Percentiles rank a stretch among this genome's conserved stretches.
phyloP scores from a whole-genome alignment of 2,329 filamentous ascomycete species.

The Fusarium mundagurra region DNA sequence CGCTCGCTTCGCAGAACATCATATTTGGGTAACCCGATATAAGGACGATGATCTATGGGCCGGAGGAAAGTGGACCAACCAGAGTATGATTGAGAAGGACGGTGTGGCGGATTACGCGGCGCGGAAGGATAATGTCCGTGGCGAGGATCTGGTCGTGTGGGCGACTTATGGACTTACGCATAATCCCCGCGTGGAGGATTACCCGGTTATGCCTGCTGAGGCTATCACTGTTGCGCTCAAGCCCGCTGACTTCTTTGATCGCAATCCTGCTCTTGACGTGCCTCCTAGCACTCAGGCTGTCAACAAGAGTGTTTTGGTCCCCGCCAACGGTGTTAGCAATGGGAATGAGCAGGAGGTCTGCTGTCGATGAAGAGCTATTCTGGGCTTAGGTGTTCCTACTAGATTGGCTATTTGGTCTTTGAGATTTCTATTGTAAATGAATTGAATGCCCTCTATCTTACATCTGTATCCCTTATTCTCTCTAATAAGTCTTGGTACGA shows the following conservation, averaged over 20 bases:
- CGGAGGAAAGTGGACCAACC: conserved; percentile 52
- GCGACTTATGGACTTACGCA: conserved; percentile 71
- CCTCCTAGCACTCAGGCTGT: conserved; percentile 34
- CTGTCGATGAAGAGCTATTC: not conserved
- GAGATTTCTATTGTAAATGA: not conserved
- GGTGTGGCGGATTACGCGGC: conserved; percentile 53
- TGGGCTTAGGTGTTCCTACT: fast-evolving
- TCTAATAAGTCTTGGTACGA: not conserved
- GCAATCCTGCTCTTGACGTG: conserved; percentile 59
- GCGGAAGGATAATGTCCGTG: conserved; percentile 56
- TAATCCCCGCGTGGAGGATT: conserved; percentile 72
- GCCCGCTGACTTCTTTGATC: conserved; percentile 59
- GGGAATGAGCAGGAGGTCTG: not conserved
- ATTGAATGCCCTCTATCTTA: no score
- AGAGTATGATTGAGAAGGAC: conserved; percentile 50
- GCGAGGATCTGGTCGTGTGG: conserved; percentile 67
- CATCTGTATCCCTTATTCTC: not conserved
- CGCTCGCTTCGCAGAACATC: conserved; percentile 54
- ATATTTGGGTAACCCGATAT: conserved; percentile 57
- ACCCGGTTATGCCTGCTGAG: conserved; percentile 72
- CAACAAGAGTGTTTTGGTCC: not conserved
- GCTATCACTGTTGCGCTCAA: conserved; percentile 56
- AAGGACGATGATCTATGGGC: conserved; percentile 57
- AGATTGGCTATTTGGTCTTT: not conserved
- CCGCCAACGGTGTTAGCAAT: not conserved